These are phyloP conservation scores for Tuber umbilicatum DNA, from an alignment of 495 filamentous ascomycete species.

Conservation along the genomic window DNA sequence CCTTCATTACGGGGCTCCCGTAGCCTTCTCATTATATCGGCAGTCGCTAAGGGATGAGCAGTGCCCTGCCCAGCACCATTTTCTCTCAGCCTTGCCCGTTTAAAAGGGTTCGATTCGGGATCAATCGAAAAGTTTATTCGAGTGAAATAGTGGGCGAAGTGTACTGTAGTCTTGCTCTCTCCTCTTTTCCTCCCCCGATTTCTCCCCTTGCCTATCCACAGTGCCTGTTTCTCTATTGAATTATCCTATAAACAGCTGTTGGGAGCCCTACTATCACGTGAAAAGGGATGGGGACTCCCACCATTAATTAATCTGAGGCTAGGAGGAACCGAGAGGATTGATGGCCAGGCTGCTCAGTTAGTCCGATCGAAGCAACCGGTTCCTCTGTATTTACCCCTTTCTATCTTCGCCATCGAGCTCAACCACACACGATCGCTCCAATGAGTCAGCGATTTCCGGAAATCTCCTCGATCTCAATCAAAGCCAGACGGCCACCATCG, in stretches of 20 bases:
- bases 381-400: neutral
- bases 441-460: neutral
- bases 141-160: neutral
- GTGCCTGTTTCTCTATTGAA: neutral
- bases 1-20: neutral
- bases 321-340: neutral
- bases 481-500: neutral
- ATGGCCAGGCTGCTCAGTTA: neutral
- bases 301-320: neutral
- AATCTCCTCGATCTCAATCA: neutral
- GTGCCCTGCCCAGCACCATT: neutral
- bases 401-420: neutral
- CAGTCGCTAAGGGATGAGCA: neutral
- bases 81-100: neutral
- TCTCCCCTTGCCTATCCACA: neutral
- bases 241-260: neutral
- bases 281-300: neutral
- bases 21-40: neutral
- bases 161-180: neutral
- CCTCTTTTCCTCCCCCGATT: neutral
- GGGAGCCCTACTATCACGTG: neutral
- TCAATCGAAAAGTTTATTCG: neutral
- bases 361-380: neutral
- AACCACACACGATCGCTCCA: neutral
- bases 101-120: neutral